phyloP scores from a whole-genome alignment of 2,329 filamentous ascomycete genomes.

The Sclerotinia glacialis region DNA sequence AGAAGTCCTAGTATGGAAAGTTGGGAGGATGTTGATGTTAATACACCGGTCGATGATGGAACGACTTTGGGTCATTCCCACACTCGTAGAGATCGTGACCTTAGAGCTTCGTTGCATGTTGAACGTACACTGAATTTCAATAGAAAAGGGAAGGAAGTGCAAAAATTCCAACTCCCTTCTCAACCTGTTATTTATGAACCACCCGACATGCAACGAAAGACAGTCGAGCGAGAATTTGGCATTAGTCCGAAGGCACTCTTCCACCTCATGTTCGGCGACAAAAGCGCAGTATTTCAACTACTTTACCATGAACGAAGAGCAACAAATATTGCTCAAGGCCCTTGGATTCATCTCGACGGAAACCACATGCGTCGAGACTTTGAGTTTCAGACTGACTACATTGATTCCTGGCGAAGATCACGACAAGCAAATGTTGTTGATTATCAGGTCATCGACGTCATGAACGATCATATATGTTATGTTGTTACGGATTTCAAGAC shows the following conservation, averaged over 20 bases:
- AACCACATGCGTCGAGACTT: conserved; percentile 75
- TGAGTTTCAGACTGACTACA: conserved; percentile 69
- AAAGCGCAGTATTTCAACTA: conserved; percentile 76
- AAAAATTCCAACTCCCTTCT: conserved; percentile 76
- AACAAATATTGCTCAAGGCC: conserved; percentile 77
- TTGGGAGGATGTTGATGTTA: conserved; percentile 78
- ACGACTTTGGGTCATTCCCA: conserved; percentile 42
- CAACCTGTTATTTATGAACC: conserved; percentile 83
- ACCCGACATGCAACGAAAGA: conserved; percentile 71
- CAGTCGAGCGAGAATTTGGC: conserved; percentile 79
- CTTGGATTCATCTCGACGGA: conserved; percentile 72
- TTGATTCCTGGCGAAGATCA: conserved; percentile 61
- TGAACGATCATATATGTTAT: conserved; percentile 71
- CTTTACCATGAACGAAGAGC: conserved; percentile 63
- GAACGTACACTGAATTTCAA: conserved; percentile 58
- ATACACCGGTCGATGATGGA: conserved; percentile 59
- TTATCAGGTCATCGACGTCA: conserved; percentile 80
- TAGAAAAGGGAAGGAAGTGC: conserved; percentile 35
- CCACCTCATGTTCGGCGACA: conserved; percentile 94
- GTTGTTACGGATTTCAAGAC: conserved; percentile 61
- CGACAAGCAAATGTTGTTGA: conserved; percentile 67
- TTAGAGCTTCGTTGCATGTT: conserved; percentile 58
- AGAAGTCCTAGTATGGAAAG: conserved; percentile 77
- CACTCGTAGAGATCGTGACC: conserved; percentile 47
- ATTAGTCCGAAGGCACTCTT: conserved; percentile 93